Conservation (phyloP, 2,329 filamentous ascomycete species). For the Thelonectria discophora region DNA sequence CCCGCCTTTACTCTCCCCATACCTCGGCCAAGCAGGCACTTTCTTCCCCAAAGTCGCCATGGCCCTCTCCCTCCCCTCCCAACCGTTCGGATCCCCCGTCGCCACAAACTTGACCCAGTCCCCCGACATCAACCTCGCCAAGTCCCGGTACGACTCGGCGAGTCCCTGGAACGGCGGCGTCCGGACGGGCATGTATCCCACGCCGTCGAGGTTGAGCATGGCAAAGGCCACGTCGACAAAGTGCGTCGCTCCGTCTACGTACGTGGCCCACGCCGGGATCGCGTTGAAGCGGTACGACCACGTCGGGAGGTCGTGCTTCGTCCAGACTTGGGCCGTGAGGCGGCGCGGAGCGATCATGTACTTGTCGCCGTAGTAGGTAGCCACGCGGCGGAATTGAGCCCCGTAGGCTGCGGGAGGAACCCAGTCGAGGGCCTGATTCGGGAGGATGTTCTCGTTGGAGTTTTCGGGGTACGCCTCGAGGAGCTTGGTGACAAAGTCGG, state of each 20-base stretch:
- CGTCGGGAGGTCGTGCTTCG: constrained; percentile 39
- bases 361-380: constrained; percentile 24
- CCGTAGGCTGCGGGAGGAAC: constrained; percentile 19
- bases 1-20: background rate
- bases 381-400: constrained; percentile 18
- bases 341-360: constrained; percentile 24
- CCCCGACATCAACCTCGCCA: constrained; percentile 18
- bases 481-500: background rate
- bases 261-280: constrained; percentile 27
- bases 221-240: constrained; percentile 28
- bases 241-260: constrained; percentile 19
- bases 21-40: constrained; percentile 18
- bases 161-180: constrained; percentile 22
- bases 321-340: constrained; percentile 23
- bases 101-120: constrained; percentile 26
- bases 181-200: constrained; percentile 22
- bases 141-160: constrained; percentile 17
- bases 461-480: constrained; percentile 4
- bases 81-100: constrained; percentile 24
- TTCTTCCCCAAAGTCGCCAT: constrained; percentile 12
- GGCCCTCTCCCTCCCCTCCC: constrained; percentile 14
- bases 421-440: constrained; percentile 18
- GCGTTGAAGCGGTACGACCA: constrained; percentile 26
- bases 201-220: constrained; percentile 24
- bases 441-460: constrained; percentile 11